phyloP scores from a whole-genome alignment of 2,329 filamentous ascomycete genomes.

The Colletotrichum tofieldiae region DNA sequence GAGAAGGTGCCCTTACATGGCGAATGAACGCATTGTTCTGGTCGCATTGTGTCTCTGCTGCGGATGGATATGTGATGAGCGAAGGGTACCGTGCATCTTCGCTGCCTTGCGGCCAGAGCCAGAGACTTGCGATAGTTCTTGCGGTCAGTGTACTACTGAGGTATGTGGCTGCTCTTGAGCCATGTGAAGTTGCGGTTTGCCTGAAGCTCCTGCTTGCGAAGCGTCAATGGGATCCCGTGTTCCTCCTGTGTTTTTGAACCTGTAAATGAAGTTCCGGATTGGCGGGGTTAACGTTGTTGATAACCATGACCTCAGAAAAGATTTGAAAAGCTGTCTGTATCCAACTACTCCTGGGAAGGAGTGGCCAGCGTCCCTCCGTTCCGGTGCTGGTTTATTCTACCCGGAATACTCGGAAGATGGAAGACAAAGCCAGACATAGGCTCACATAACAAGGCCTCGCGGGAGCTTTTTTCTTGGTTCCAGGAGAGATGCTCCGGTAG shows the following conservation, averaged over 20 bases:
- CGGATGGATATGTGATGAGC: background rate
- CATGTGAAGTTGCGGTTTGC: background rate
- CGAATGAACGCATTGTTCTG: background rate
- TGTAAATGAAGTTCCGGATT: background rate
- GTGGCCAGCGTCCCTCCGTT: background rate
- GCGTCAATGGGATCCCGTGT: no score
- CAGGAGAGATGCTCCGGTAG: no score
- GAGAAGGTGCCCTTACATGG: background rate
- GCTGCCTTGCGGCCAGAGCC: no score
- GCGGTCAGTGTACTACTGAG: background rate
- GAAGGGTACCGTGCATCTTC: background rate
- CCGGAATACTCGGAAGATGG: background rate
- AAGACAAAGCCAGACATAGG: background rate
- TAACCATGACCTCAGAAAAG: background rate
- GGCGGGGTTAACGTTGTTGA: no score
- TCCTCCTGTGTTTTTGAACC: background rate
- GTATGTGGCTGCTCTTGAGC: background rate
- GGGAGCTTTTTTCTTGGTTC: no score
- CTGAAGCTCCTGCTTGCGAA: background rate
- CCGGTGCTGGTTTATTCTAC: background rate
- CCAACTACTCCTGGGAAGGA: background rate
- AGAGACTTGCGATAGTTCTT: background rate
- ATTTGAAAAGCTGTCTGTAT: background rate
- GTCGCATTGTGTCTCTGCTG: background rate
- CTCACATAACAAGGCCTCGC: background rate